These are phyloP conservation scores for Yamadazyma buinensis DNA, from an alignment of 1,139 yeast genomes.

Conservation along the genomic window DNA sequence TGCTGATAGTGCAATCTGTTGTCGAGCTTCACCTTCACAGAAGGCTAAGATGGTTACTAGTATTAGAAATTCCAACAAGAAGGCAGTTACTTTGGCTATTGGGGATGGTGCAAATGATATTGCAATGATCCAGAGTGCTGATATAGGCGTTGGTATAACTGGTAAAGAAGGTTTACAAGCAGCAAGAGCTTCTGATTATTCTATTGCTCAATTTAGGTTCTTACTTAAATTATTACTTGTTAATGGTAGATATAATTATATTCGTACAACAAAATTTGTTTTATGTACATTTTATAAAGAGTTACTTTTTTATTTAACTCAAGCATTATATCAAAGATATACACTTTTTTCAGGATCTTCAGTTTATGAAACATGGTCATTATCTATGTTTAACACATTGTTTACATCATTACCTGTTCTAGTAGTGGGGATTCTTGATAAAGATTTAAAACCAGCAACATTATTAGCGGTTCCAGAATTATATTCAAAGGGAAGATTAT, in stretches of 20 bases:
- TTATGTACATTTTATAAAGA: slow-evolving; percentile 95
- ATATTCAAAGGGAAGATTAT: slow-evolving; percentile 72
- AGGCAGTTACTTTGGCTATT: slow-evolving; percentile 83
- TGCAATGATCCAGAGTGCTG: slow-evolving; percentile 99
- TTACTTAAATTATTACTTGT: slow-evolving; percentile 78
- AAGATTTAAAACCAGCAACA: slow-evolving; percentile 85
- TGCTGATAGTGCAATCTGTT: slow-evolving; percentile 88
- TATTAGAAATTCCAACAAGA: slow-evolving; percentile 62
- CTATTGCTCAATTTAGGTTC: slow-evolving; percentile 91
- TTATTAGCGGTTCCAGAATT: slow-evolving; percentile 89
- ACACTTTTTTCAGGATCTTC: slow-evolving; percentile 93
- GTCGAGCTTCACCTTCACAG: slow-evolving; percentile 96
- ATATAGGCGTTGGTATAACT: slow-evolving; percentile 94
- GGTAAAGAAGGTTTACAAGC: slow-evolving; percentile 98
- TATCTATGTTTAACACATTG: slow-evolving; percentile 93
- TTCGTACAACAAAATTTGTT: slow-evolving; percentile 87
- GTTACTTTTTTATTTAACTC: slow-evolving; percentile 81
- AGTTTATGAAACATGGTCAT: slow-evolving; percentile 90
- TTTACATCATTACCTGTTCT: slow-evolving; percentile 91
- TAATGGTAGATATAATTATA: slow-evolving; percentile 93
- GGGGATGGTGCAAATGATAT: slow-evolving; percentile 99
- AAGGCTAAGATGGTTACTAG: slow-evolving; percentile 85
- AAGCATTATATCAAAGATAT: slow-evolving; percentile 80
- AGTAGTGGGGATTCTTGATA: slow-evolving; percentile 93
- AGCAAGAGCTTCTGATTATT: slow-evolving; percentile 90